Base-by-base conservation (phyloP, 495 filamentous ascomycete species). In the Ramalina peruviana region DNA sequence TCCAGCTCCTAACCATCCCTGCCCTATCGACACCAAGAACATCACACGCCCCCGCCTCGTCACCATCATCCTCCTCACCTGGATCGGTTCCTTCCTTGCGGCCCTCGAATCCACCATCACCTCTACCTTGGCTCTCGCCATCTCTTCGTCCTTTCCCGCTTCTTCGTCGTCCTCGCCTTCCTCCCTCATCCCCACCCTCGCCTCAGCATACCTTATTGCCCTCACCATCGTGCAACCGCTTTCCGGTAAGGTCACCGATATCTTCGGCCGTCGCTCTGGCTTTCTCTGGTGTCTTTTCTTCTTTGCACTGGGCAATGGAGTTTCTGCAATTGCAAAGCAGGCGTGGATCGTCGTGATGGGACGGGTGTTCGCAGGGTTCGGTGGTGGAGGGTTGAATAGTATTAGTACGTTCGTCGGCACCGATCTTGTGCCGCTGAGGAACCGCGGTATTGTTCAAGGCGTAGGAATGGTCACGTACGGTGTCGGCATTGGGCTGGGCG, bases 191-290 rank as follows among this genome's bases (percentile, higher is more conserved):
- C 88, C 86, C 6, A 93, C 87, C 85, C 78, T 94, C 5, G 88
- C 87, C 3, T 83, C 83, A 9, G 79, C 86, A 20, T 95, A 94
- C 61, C 74, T 94, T 17, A 87, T 95, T 53, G 81, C 88, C 45
- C 92, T 88, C 62, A 84, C 88, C 6, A 83, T 85, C 1, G 82
- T 78, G 43, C 89, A 94, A 55, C 88, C 88, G 2, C 67, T 94
- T 15, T 82, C 81, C 45, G 89, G 89, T 16, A 73, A 83, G 6
- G 62, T 95, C 51, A 94, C 89, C 1, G 88, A 96, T 61, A 90
- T 96, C 17, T 94, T 85, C 63, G 80, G 80, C 3, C 78, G 88
- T 6, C 74, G 85, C 0, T 73, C 79, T 3, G 88, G 88, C 0
- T 64, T 95, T 13, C 66, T 90, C 0, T 79, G 88, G 42, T 86